Evolutionary conservation across 1,139 yeast species (phyloP).

Genomic region (Sugiyamaella sp.): DNA sequence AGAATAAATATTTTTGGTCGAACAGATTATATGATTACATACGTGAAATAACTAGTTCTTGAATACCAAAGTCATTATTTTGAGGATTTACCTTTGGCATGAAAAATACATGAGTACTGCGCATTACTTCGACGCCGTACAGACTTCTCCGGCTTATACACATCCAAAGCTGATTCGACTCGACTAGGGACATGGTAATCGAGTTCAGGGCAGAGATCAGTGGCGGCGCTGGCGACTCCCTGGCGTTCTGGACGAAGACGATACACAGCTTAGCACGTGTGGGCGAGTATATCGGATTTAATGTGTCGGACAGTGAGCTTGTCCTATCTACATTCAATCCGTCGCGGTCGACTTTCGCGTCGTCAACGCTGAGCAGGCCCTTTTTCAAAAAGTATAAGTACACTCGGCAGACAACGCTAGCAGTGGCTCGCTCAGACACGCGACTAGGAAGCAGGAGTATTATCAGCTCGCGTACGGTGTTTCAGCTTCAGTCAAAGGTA

Average conservation of each 20-base stretch:
- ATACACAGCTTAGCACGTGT: slow-evolving; percentile 26
- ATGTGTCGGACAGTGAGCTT: slow-evolving; percentile 23
- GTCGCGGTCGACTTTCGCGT: slow-evolving; percentile 28
- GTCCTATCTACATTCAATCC: slow-evolving; percentile 27
- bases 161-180: too few species aligned
- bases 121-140: too few species aligned
- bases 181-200: too few species aligned
- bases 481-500: slow-evolving; percentile 31
- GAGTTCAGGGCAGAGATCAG: slow-evolving; percentile 15
- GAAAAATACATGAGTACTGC: too few species aligned
- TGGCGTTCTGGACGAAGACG: slow-evolving; percentile 26
- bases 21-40: too few species aligned
- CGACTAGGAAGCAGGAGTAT: slow-evolving; percentile 2
- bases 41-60: too few species aligned
- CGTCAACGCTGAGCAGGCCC: slow-evolving; percentile 21
- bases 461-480: slow-evolving; percentile 21
- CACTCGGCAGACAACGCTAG: neutral
- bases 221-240: slow-evolving; percentile 4
- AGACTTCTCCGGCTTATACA: too few species aligned
- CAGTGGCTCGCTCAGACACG: neutral
- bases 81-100: too few species aligned
- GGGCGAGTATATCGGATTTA: slow-evolving; percentile 30
- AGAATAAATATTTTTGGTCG: too few species aligned
- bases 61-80: too few species aligned
- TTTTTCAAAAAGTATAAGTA: slow-evolving; percentile 26